Evolutionary conservation across 2,329 filamentous ascomycete species (phyloP), one percentile per base, ranked within the genome.

Genomic region (Phialophora macrospora): DNA sequence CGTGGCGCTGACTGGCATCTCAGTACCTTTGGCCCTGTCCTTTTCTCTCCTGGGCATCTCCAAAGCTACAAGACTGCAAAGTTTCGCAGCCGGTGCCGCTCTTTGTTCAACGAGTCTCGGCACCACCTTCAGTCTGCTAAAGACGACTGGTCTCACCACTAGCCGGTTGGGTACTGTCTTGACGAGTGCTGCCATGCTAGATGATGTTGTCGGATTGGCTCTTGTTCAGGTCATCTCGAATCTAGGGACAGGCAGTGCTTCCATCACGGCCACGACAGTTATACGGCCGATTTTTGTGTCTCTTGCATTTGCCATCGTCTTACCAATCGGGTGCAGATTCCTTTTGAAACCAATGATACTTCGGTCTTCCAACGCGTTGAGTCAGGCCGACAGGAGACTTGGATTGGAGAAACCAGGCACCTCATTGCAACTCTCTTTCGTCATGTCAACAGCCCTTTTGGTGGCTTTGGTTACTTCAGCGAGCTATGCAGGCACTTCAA

Each of bases 191-290:
- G 91, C 91, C 0, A 91, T 95, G 85, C 85, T 95, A 78, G 91
- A 95, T 73, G 91, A 95, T 77, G 88, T 94, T 0, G 84, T 91
- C 1, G 69, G 69, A 0, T 78, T 94, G 9, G 85, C 93, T 7
- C 90, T 94, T 85, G 88, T 92, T 0, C 86, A 91, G 70, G 84
- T 94, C 54, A 88, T 95, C 24, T 85, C 88, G 0, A 88, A 87
- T 55, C 79, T 94, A 0, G 83, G 89, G 76, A 61, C 74, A 54
- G 70, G 67, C 52, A 60, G 67, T 2, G 59, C 68, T 8, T 71
- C 68, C 2, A 75, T 84, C 67, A 76, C 70, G 49, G 76, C 77
- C 0, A 71, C 77, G 4, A 82, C 78, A 2, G 75, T 87, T 11
- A 73, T 84, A 12, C 76, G 85, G 30, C 84, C 85, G 0, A 75